Percentiles rank a stretch among this genome's conserved stretches.
Evolutionary conservation across 2,329 filamentous ascomycete species (phyloP).

Genomic region (Podosphaera aphanis): DNA sequence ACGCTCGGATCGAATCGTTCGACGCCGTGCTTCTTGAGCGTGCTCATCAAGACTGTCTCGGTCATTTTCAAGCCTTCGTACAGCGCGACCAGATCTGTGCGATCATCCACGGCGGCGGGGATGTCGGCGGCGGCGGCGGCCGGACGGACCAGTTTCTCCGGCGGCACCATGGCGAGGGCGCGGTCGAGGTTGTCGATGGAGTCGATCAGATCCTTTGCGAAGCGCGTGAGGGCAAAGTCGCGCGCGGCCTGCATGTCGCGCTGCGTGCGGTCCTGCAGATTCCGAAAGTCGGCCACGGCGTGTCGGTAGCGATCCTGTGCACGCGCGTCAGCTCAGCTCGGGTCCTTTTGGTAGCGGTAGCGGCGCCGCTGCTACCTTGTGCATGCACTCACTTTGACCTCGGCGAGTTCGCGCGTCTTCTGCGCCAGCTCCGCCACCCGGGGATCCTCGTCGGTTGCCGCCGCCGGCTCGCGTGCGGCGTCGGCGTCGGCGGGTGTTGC

Average conservation of each 20-base stretch:
- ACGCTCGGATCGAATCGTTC: slow-evolving; percentile 60
- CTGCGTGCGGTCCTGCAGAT: slow-evolving; percentile 82
- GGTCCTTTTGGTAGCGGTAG: too few species aligned
- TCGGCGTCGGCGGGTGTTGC: too few species aligned
- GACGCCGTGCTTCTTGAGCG: slow-evolving; percentile 81
- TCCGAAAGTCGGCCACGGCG: slow-evolving; percentile 87
- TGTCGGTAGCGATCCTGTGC: slow-evolving; percentile 88
- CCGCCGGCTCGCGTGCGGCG: too few species aligned
- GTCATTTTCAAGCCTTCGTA: slow-evolving; percentile 92
- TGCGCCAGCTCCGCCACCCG: slow-evolving; percentile 44
- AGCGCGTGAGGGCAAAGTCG: slow-evolving; percentile 84
- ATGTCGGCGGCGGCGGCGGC: too few species aligned
- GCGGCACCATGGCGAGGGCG: slow-evolving; percentile 56
- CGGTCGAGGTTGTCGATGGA: slow-evolving; percentile 94
- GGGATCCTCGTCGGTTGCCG: slow-evolving; percentile 21
- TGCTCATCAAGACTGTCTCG: slow-evolving; percentile 64
- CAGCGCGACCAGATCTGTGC: slow-evolving; percentile 54
- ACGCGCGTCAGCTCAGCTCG: too few species aligned
- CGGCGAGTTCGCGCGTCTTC: slow-evolving; percentile 48
- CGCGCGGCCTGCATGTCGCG: slow-evolving; percentile 72
- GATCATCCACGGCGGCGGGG: too few species aligned
- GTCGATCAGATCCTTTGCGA: slow-evolving; percentile 86
- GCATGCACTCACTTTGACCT: slow-evolving; percentile 72
- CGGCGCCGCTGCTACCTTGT: too few species aligned
- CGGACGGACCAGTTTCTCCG: slow-evolving; percentile 60